A percentile compares a stretch with the other conserved stretches of the same genome.
Evolutionary conservation across 1,139 yeast species (phyloP).

Genomic region (Saccharomyces uvarum): DNA sequence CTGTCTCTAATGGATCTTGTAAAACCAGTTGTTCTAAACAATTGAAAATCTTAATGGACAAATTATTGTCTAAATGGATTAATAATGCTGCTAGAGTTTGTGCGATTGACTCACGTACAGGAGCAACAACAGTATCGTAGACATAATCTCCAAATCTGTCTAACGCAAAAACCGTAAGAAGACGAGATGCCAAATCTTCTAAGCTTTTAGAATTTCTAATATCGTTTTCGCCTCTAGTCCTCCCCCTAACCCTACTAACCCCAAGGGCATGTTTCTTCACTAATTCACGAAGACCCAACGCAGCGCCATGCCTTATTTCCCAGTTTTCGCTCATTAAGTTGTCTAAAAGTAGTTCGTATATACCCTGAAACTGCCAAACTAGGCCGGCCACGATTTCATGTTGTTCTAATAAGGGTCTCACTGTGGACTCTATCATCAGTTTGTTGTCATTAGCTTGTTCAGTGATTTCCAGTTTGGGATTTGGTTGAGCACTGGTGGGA

Average conservation of each 20-base stretch:
- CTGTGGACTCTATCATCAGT: slow-evolving; percentile 73
- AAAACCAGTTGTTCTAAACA: slow-evolving; percentile 63
- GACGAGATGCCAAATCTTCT: slow-evolving; percentile 81
- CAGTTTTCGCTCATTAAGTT: slow-evolving; percentile 82
- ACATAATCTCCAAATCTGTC: slow-evolving; percentile 97
- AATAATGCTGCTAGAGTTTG: slow-evolving; percentile 88
- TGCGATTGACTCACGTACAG: slow-evolving; percentile 94
- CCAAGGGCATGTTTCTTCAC: slow-evolving; percentile 77
- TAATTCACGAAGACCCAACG: slow-evolving; percentile 83
- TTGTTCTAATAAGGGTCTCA: slow-evolving; percentile 65
- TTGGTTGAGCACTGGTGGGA: slow-evolving; percentile 4
- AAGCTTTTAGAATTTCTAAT: slow-evolving; percentile 58
- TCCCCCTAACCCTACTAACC: slow-evolving; percentile 75
- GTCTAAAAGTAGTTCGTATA: slow-evolving; percentile 72
- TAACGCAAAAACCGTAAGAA: slow-evolving; percentile 80
- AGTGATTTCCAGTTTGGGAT: slow-evolving; percentile 45
- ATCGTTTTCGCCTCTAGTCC: slow-evolving; percentile 54
- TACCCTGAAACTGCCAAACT: slow-evolving; percentile 96
- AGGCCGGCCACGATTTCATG: slow-evolving; percentile 70
- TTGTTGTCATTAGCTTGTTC: slow-evolving; percentile 76
- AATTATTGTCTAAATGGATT: slow-evolving; percentile 56
- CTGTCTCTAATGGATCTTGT: slow-evolving; percentile 47
- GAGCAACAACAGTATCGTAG: slow-evolving; percentile 96
- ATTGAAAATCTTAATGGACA: slow-evolving; percentile 53
- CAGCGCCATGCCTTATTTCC: slow-evolving; percentile 96